Base-by-base conservation (phyloP, 805 yeast species). In the Starmerella geochares region DNA sequence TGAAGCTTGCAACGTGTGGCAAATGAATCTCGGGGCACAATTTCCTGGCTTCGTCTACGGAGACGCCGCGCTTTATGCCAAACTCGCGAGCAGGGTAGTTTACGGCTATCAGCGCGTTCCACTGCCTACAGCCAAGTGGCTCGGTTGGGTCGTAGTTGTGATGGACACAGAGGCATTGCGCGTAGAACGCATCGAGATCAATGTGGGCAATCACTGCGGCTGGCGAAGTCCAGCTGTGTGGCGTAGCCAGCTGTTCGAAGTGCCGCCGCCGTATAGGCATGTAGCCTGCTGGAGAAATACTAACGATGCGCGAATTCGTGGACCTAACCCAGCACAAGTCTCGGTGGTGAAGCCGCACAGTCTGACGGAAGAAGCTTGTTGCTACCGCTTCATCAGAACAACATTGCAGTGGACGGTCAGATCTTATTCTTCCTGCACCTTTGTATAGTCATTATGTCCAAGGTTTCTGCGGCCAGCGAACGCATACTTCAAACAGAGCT, bases 141-240 rank as follows among this genome's bases (percentile, higher is more conserved):
- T 80, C 88, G 2, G 79, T 77, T 1, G 68, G 69, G 1, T 79
- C 65, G 14, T 82, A 66, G 0, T 81, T 81, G 16, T 86, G 71
- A 37, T 96, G 67, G 5, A 85, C 69, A 57, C 83, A 90, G 60
- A 92, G 96, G 27, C 82, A 92, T 62, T 92, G 98, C 0, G 98
- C 95, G 66, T 84, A 92, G 65, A 88, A 92, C 11, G 97, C 96
- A 67, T 92, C 94, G 59, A 86, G 76, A 66, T 92, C 98, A 21
- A 92, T 75, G 59, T 87, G 94, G 7, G 83, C 87, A 33, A 92
- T 76, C 21, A 83, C 83, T 0, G 95, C 72, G 10, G 90, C 68
- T 2, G 90, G 86, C 53, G 87, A 80, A 6, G 60, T 58, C 62
- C 76, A 80, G 2, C 58, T 52, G 16, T 54, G 41, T 2, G 53